A percentile compares a stretch with the other conserved stretches of the same genome.
These are phyloP conservation scores for Canariomyces notabilis DNA, from an alignment of 2,329 filamentous ascomycete species.

Conservation along the genomic window DNA sequence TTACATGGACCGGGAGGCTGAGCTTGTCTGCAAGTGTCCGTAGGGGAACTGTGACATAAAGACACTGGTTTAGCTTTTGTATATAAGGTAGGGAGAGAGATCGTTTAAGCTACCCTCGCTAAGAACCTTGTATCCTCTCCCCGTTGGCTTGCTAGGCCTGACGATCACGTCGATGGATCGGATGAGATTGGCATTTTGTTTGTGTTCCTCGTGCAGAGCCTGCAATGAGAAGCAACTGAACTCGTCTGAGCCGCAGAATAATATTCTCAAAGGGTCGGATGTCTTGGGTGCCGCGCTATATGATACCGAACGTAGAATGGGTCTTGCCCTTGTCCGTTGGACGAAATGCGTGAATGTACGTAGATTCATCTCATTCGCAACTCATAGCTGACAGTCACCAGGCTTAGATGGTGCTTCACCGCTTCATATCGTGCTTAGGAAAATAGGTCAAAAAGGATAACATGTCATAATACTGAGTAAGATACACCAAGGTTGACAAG, in stretches of 20 bases:
- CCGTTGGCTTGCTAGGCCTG: slow-evolving; percentile 70
- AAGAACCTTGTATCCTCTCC: slow-evolving; percentile 66
- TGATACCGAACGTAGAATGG: not conserved
- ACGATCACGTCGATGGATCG: slow-evolving; percentile 81
- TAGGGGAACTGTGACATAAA: slow-evolving; percentile 62
- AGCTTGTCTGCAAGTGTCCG: slow-evolving; percentile 59
- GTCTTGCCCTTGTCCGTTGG: not conserved
- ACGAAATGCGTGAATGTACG: not conserved
- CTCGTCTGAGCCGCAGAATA: slow-evolving; percentile 91
- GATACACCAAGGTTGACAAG: too few relatives aligned
- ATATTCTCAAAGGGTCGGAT: slow-evolving; percentile 65
- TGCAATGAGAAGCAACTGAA: slow-evolving; percentile 78
- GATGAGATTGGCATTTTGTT: slow-evolving; percentile 50
- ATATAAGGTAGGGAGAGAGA: not conserved
- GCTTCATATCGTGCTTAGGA: not conserved
- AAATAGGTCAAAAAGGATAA: not conserved
- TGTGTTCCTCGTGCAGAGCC: slow-evolving; percentile 60
- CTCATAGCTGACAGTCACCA: not conserved
- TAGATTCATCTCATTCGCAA: slow-evolving; percentile 1
- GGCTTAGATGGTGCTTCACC: not conserved
- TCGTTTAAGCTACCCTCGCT: slow-evolving; percentile 50
- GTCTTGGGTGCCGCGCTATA: slow-evolving; percentile 9
- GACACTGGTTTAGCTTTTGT: not conserved
- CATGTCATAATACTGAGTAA: not conserved
- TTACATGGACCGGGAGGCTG: slow-evolving; percentile 63